A percentile compares a stretch with the other conserved stretches of the same genome.
Conservation (phyloP, 2,329 filamentous ascomycete genomes). For the Pseudogymnoascus sp. region DNA sequence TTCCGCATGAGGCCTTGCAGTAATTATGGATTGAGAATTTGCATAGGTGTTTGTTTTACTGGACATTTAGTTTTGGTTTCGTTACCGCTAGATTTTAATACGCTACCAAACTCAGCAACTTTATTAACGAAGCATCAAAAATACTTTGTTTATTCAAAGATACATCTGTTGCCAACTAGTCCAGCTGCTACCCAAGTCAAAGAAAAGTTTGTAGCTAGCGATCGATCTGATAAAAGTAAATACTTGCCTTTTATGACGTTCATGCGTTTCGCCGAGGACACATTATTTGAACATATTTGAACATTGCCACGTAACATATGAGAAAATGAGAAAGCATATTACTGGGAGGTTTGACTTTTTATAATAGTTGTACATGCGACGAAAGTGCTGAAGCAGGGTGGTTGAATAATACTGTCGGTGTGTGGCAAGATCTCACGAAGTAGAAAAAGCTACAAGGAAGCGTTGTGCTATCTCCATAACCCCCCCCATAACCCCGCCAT, state of each 20-base stretch:
- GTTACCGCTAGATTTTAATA: slow-evolving; percentile 10
- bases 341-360: not conserved
- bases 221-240: slow-evolving; percentile 5
- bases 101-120: slow-evolving; percentile 8
- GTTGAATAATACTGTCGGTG: not conserved
- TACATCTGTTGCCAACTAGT: not conserved
- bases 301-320: not conserved
- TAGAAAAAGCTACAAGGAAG: not conserved
- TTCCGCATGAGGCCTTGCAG: slow-evolving; percentile 3
- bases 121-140: slow-evolving; percentile 2
- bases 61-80: slow-evolving; percentile 9
- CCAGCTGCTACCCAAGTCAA: not conserved
- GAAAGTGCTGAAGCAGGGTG: not conserved
- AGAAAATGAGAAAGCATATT: not conserved
- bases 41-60: slow-evolving; percentile 9
- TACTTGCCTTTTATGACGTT: not conserved
- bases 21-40: slow-evolving; percentile 9
- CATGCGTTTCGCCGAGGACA: not conserved
- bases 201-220: slow-evolving; percentile 7
- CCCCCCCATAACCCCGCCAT: slow-evolving; percentile 3
- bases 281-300: not conserved
- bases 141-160: slow-evolving; percentile 5
- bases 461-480: not conserved
- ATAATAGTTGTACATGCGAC: not conserved
- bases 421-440: not conserved